Evolutionary conservation across 192 early-diverging fungal species (phyloP).

Genomic region (Lobosporangium transversale): DNA sequence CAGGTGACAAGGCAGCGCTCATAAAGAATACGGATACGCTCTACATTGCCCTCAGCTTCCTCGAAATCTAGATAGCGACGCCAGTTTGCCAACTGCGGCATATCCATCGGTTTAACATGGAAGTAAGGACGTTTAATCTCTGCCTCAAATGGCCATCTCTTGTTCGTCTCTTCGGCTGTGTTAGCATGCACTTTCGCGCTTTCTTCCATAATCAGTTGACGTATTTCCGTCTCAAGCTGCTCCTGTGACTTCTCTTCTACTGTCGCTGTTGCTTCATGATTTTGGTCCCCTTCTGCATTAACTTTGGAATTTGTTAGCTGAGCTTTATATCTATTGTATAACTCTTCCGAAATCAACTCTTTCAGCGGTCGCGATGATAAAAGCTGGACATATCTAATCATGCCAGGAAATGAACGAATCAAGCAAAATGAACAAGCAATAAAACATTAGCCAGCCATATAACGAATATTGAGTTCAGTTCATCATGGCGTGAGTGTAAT

Average conservation of each 20-base stretch:
- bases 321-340: constrained; percentile 56
- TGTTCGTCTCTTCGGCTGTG: constrained; percentile 74
- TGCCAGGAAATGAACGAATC: not conserved
- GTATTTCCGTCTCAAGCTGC: constrained; percentile 65
- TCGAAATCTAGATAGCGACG: constrained; percentile 79
- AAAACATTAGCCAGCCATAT: not conserved
- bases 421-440: not conserved
- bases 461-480: not conserved
- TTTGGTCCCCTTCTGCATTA: constrained; percentile 4
- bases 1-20: constrained; percentile 81
- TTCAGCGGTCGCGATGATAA: constrained; percentile 61
- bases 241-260: constrained; percentile 21
- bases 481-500: not conserved
- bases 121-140: constrained; percentile 85
- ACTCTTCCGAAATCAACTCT: constrained; percentile 62
- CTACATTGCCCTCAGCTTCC: constrained; percentile 64
- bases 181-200: constrained; percentile 67
- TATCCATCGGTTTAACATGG: constrained; percentile 81
- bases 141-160: constrained; percentile 79
- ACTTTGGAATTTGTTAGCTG: constrained; percentile 16
- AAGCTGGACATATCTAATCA: constrained; percentile 64
- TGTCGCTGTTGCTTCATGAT: too few relatives aligned
- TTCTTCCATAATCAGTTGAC: constrained; percentile 66
- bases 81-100: constrained; percentile 75
- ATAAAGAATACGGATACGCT: constrained; percentile 70